Evolutionary conservation across 148 eudicot species (phyloP).

Genomic region (Rhododendron ovatum): DNA sequence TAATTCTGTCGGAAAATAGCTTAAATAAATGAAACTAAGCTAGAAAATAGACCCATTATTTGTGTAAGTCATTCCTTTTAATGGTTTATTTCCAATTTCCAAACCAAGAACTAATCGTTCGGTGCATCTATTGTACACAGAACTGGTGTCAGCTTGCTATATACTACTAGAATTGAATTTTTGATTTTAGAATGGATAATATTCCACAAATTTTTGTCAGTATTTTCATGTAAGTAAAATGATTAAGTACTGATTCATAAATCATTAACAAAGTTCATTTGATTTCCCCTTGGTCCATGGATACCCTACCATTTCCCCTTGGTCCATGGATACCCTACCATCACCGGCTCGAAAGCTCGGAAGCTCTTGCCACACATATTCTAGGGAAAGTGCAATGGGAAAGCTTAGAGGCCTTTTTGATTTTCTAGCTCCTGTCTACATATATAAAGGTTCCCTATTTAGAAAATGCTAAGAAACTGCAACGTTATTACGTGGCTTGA

Average conservation of each 20-base stretch:
- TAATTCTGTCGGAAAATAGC: too few species aligned
- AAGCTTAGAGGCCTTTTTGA: neutral
- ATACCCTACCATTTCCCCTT: neutral
- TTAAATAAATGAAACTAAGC: too few species aligned
- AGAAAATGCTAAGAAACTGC: neutral
- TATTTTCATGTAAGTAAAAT: too few species aligned
- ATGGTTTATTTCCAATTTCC: neutral
- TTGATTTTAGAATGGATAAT: too few species aligned
- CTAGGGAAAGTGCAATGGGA: neutral
- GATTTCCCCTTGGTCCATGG: neutral
- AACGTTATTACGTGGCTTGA: too few species aligned
- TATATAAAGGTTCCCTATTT: neutral
- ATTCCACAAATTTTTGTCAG: too few species aligned
- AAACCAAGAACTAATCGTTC: neutral
- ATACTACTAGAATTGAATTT: too few species aligned
- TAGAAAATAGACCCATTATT: too few species aligned
- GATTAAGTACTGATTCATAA: too few species aligned
- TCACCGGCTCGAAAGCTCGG: neutral
- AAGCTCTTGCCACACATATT: too few species aligned
- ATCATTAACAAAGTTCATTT: neutral
- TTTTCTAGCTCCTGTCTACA: neutral
- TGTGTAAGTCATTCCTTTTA: too few species aligned
- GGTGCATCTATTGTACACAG: neutral
- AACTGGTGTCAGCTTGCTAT: neutral
- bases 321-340: neutral